Evolutionary conservation across 345 rosid genomes (phyloP).

Genomic region (Gossypium thurberi): DNA sequence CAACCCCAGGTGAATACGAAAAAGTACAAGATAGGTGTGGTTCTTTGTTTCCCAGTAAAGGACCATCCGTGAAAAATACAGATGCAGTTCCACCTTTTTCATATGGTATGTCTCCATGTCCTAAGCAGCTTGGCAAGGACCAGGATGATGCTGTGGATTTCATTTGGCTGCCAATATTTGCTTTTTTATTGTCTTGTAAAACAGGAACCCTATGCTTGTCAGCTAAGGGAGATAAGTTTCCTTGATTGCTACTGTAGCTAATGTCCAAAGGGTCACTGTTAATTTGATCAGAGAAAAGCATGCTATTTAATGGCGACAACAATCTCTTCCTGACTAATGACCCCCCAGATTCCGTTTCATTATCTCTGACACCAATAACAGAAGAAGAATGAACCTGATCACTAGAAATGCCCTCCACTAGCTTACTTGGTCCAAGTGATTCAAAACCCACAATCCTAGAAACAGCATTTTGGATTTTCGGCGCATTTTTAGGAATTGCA

Average conservation of each 20-base stretch:
- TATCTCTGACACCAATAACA: constrained; percentile 19
- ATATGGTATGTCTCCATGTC: constrained; percentile 26
- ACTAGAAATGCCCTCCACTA: constrained; percentile 29
- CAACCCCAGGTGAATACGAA: constrained; percentile 30
- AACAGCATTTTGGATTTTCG: constrained; percentile 35
- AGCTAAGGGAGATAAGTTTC: constrained; percentile 24
- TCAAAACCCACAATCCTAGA: constrained; percentile 81
- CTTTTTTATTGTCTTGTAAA: constrained; percentile 50
- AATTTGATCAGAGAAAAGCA: constrained; percentile 49
- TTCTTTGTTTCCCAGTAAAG: constrained; percentile 45
- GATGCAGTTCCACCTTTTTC: constrained; percentile 33
- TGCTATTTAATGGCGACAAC: constrained; percentile 59
- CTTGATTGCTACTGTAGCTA: constrained; percentile 36
- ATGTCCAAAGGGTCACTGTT: constrained; percentile 52
- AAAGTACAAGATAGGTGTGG: constrained; percentile 18
- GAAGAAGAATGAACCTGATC: constrained; percentile 26
- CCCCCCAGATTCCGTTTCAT: constrained; percentile 44
- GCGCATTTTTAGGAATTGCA: constrained; percentile 31
- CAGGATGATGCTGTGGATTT: constrained; percentile 28
- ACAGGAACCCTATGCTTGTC: constrained; percentile 24
- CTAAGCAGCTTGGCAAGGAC: constrained; percentile 40
- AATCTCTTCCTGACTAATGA: constrained; percentile 62
- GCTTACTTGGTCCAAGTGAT: constrained; percentile 31
- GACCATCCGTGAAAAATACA: constrained; percentile 63
- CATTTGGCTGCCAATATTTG: constrained; percentile 40